Base-by-base conservation (phyloP, 2,329 filamentous ascomycete species). In the Trichocomaceae sp. region DNA sequence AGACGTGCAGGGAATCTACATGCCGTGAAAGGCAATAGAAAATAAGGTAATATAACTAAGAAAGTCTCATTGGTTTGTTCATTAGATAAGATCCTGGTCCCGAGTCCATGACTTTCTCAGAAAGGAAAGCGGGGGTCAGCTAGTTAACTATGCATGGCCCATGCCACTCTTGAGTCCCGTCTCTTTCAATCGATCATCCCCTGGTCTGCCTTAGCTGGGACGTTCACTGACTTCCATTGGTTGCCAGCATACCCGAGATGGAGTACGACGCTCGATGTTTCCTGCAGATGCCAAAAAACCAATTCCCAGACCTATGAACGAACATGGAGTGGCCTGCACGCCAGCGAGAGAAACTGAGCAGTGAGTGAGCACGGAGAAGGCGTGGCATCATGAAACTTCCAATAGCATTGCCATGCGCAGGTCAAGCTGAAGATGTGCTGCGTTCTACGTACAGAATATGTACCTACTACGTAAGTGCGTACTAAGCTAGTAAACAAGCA, bases 341-440 rank as follows among this genome's bases (percentile, higher is more conserved):
- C 15, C 19, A 20, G 39, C 39, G 17, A 42, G 39, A 19, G 9
- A 20, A 42, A n/a, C n/a, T n/a, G n/a, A n/a, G n/a, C 39, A 35
- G 4, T 26, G 23, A 26, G 23, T 7, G 23, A 26, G 48, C 44
- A 22, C 39, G 20, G 33, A 20, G 46, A 49, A 23, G 15, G 29
- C 37, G 23, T 53, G 51, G 31, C 51, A 53, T 53, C 51, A 47
- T 47, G 44, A 41, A 31, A 17, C 35, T 22, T n/a, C 51, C 44
- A 47, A 47, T 53, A 17, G 9, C 19, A 26, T 47, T 31, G 33
- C 51, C 44, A 47, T 12, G 22, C 46, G 44, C 7, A 41, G 35
- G 8, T 41, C 33, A 47, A 53, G 51, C 51, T 53, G 22, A n/a
- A 47, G 42, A 31, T 51, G 12, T 41, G 31, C 50, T 23, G 5